A percentile compares a stretch with the other conserved stretches of the same genome.
Evolutionary conservation across 1,284 basidiomycete species (phyloP).

Genomic region (Cutaneotrichosporon sp.): DNA sequence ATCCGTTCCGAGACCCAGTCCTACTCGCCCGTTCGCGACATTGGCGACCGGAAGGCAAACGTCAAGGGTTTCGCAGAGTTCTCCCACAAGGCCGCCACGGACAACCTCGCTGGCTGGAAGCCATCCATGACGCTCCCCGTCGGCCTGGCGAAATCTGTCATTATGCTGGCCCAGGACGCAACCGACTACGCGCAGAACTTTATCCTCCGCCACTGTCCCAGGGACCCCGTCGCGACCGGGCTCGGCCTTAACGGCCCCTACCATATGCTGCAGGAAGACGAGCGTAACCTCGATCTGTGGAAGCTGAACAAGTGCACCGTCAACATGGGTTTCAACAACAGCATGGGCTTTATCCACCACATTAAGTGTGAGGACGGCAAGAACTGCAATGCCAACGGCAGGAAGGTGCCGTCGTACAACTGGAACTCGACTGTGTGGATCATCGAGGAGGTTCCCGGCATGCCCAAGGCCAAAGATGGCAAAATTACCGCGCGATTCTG

Average conservation of each 20-base stretch:
- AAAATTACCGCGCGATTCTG: conserved; percentile 25
- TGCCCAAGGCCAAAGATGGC: conserved; percentile 16
- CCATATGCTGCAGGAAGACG: conserved; percentile 25
- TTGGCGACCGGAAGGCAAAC: conserved; percentile 24
- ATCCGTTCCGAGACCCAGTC: conserved; percentile 34
- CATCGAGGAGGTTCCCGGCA: conserved; percentile 16
- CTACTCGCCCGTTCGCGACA: conserved; percentile 38
- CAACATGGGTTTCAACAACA: conserved; percentile 40
- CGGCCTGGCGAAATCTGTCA: conserved; percentile 28
- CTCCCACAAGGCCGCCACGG: conserved; percentile 12
- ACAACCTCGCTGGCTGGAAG: conserved; percentile 28
- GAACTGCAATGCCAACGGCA: conserved; percentile 30
- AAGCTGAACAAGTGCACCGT: conserved; percentile 42
- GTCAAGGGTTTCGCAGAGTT: conserved; percentile 13
- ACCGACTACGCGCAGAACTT: conserved; percentile 30
- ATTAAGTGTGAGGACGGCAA: conserved; percentile 42
- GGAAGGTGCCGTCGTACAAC: conserved; percentile 33
- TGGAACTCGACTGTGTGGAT: conserved; percentile 41
- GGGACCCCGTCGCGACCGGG: background rate
- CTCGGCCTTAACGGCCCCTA: background rate
- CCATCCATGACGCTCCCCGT: conserved; percentile 22
- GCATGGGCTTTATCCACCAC: conserved; percentile 37
- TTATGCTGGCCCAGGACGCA: conserved; percentile 22
- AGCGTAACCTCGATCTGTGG: conserved; percentile 35
- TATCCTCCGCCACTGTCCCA: conserved; percentile 27